phyloP scores from a whole-genome alignment of 208 protist genomes.

The Balamuthia mandrillaris region DNA sequence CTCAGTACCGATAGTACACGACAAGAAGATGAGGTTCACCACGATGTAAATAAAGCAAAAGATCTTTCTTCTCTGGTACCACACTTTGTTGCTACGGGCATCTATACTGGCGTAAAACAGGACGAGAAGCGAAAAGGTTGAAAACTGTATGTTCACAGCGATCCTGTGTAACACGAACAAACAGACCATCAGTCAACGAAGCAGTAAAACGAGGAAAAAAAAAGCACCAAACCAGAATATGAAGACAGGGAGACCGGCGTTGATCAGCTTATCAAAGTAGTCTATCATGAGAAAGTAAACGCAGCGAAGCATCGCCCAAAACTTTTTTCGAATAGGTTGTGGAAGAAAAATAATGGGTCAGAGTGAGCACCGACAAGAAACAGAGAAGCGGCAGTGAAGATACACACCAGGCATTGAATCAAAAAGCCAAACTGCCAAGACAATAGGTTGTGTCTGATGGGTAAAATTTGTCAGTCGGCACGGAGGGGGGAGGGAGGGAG shows the following conservation, averaged over 20 bases:
- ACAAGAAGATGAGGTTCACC: neutral
- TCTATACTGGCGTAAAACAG: conserved; percentile 19
- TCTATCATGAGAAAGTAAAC: neutral
- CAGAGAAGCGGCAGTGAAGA: neutral
- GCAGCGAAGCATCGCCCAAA: neutral
- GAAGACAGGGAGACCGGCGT: neutral
- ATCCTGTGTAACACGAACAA: neutral
- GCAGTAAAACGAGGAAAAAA: neutral
- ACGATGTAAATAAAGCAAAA: neutral
- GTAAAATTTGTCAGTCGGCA: too few species aligned
- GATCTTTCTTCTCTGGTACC: neutral
- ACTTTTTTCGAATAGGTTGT: neutral
- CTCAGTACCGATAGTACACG: conserved; percentile 11
- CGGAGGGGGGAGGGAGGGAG: too few species aligned
- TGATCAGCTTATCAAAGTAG: neutral
- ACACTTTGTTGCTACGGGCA: neutral
- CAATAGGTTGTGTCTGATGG: neutral
- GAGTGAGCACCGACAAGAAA: neutral
- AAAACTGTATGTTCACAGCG: neutral
- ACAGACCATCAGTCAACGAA: neutral
- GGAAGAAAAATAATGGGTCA: neutral
- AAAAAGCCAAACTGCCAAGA: conserved; percentile 4
- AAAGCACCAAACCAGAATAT: neutral
- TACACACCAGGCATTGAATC: neutral
- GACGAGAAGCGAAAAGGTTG: conserved; percentile 23